Evolutionary conservation across 225 moss, liverwort and hornwort genomes (phyloP), one percentile per base, ranked within the genome.

Genomic region (Physcomitrium patens): DNA sequence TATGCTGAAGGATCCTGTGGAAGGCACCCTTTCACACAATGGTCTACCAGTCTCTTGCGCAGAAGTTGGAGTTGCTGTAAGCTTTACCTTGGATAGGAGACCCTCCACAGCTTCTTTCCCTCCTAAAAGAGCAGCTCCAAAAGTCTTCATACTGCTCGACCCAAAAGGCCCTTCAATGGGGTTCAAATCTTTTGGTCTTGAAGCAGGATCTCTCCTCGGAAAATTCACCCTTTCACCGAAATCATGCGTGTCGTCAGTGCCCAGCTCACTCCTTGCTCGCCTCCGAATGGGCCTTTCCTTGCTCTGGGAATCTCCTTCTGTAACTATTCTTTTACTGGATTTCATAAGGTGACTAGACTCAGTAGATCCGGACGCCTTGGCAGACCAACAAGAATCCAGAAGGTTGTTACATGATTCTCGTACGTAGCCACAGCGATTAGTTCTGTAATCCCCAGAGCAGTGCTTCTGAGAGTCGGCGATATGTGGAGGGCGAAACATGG

Each of bases 201-300:
- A 74, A 66, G 78, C 81, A 51, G 85, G 88, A 78, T 86, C 86
- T 60, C 79, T 89, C 51, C 70, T 88, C 1, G 89, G 70, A 10
- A 81, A 78, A 56, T 91, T 83, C 58, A 85, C 85, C 63, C 82
- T 82, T 54, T 77, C 79, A 67, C 82, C 76, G 67, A 86, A 83
- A 74, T 61, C 72, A 19, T 60, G 59, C 59, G 71, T 78, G 57
- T 81, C 82, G 68, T 91, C 88, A 22, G 63, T 78, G 43, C 66
- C 77, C 47, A 80, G 72, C 54, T 97, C 96, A 10, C 86, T 83
- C 80, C 92, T 89, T 53, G 88, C 58, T 47, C 97, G 92, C 70
- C 97, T 92, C 76, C 97, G 89, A 16, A 94, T 83, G 22, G 91
- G 80, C 42, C 92, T 84, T 65, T 93, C 93, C 79, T 77, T 88